Evolutionary conservation across 2,329 filamentous ascomycete genomes (phyloP).

Genomic region (Trichoderma sp.): DNA sequence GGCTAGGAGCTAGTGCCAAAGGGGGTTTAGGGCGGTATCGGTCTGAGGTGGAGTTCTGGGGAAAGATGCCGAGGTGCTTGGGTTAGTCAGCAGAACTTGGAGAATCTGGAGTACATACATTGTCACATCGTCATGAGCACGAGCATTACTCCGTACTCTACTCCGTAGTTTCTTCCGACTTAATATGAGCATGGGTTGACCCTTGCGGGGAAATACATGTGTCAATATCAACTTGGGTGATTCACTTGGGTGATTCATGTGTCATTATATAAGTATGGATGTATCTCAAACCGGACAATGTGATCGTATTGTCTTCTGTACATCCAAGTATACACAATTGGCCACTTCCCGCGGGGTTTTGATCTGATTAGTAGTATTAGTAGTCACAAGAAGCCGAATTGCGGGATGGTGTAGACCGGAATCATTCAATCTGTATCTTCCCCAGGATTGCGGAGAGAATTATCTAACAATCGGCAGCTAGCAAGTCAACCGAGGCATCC

Average conservation of each 20-base stretch:
- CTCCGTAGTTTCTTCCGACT: background rate
- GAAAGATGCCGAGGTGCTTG: conserved; percentile 19
- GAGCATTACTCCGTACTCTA: background rate
- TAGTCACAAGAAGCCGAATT: background rate
- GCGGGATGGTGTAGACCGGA: background rate
- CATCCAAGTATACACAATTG: no score
- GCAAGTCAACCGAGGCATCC: background rate
- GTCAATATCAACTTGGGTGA: background rate
- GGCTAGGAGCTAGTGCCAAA: background rate
- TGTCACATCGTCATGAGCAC: background rate
- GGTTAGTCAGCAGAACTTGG: background rate
- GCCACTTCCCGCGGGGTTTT: background rate
- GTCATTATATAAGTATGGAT: background rate
- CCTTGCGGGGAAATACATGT: background rate
- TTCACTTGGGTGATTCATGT: background rate
- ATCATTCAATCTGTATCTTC: no score
- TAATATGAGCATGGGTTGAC: background rate
- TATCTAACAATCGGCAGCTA: background rate
- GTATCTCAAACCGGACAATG: background rate
- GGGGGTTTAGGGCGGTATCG: background rate
- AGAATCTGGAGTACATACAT: background rate
- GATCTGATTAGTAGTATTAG: background rate
- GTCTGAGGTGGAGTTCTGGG: conserved; percentile 7
- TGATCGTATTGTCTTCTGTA: background rate
- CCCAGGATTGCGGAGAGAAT: background rate